Evolutionary conservation across 495 filamentous ascomycete species (phyloP), one percentile per base, ranked within the genome.

Genomic region (Tuber brumale): DNA sequence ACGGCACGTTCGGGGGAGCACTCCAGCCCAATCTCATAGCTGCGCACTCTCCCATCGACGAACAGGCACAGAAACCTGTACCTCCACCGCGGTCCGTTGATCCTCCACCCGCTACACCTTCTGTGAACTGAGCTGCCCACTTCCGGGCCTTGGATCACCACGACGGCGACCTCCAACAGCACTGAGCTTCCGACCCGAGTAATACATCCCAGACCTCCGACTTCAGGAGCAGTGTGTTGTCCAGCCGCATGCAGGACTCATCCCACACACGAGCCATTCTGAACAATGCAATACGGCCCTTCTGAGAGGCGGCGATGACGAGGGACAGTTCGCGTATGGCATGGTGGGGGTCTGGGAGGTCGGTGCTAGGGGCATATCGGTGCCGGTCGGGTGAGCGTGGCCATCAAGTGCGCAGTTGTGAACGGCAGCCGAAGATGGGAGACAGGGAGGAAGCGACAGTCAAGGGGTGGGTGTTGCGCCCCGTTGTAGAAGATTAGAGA

Each of bases 41-140:
- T 92, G 82, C 97, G 84, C 23, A 97, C 87, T 0, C 89, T 89
- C 77, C 93, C 90, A 84, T 97, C 89, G 78, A 86, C 85, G 84
- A 92, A 98, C 43, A 90, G 87, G 79, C 97, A 84, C 75, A 97
- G 84, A 57, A 98, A 78, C 42, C 95, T 85, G 84, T 92, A 96
- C 69, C 87, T 85, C 81, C 84, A 84, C 39, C 83, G 75, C 44
- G 78, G 72, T 75, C 74, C 77, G 12, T 72, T 31, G 7, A 72
- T 71, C n/a, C 71, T 69, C 45, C 78, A 73, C 19, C 80, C 76
- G 76, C 23, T 79, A 44, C 73, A 70, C 35, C 69, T 48, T 42
- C 78, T 69, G 5, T 57, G 12, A 70, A 69, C 35, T 46, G 48
- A 61, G 21, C 43, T 75, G 12, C 72, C 72, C 23, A 83, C 80